Evolutionary conservation across 108 stramenopile species (phyloP), one percentile per base, ranked within the genome.

Genomic region (Cyclotella choctawhatcheeana): DNA sequence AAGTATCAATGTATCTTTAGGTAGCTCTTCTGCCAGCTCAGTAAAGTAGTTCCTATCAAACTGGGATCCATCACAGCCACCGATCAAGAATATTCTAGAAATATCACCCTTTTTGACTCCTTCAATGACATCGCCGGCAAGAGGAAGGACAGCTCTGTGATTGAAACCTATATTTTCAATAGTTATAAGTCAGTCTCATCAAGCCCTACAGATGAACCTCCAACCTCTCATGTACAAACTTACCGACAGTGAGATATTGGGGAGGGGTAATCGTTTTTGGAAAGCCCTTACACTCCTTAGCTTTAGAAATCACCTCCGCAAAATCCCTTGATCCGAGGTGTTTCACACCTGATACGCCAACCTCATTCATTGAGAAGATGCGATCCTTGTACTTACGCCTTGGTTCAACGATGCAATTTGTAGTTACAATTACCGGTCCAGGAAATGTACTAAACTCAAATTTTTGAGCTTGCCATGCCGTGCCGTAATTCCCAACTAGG

Each of bases 391-490:
- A 94, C 25, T 63, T 60, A 35, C 84, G 73, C n/a, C 89, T 78
- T 26, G 93, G 93, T 68, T 85, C 85, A 24, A 87, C 29, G 32
- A 94, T 77, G 52, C 93, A 93, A 64, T 93, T 93, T 58, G 90
- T 91, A 14, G 90, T 91, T 12, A 89, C 84, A 60, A 93, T 56
- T 48, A 93, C 74, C n/a, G 89, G 86, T 3, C 93, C 93, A 25
- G 90, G 90, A 67, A 91, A 90, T 50, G 48, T 14, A 51, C 82
- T 80, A 54, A 90, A 93, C 67, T 90, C 92, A 70, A 89, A 85
- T 69, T 93, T 90, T 79, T 94, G 93, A 67, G 84, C 84, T 56
- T 91, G 88, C 93, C 93, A 94, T 21, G 90, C 89, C 30, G 89
- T 90, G 10, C 93, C 93, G 59, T 86, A 94, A 44, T 91, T 88